Evolutionary conservation across 1,284 basidiomycete species (phyloP).

Genomic region (Microbotryum violaceum): DNA sequence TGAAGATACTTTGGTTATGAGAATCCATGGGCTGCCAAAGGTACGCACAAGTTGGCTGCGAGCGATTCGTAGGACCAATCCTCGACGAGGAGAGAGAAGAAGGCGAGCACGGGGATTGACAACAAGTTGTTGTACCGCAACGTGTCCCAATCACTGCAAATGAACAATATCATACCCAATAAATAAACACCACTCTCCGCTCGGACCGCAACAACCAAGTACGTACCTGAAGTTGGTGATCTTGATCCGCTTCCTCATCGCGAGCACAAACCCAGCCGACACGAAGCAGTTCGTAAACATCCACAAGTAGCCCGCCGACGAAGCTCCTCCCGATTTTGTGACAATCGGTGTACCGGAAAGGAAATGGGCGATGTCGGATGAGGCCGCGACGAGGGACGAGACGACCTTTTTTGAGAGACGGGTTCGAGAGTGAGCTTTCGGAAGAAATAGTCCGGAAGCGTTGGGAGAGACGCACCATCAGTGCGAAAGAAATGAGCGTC

Average conservation of each 20-base stretch:
- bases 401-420: slow-evolving; percentile 54
- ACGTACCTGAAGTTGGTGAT: slow-evolving; percentile 75
- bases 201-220: neutral
- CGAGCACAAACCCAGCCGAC: slow-evolving; percentile 73
- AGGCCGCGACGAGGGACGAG: slow-evolving; percentile 93
- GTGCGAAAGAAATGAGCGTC: slow-evolving; percentile 77
- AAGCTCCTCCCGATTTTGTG: slow-evolving; percentile 32
- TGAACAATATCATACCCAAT: neutral
- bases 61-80: slow-evolving; percentile 82
- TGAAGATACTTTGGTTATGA: slow-evolving; percentile 38
- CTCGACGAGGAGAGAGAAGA: slow-evolving; percentile 79
- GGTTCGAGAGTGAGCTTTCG: neutral
- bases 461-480: slow-evolving; percentile 56
- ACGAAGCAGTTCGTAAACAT: slow-evolving; percentile 88
- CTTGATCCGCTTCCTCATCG: slow-evolving; percentile 98
- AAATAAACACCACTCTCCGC: neutral
- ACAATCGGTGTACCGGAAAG: slow-evolving; percentile 33
- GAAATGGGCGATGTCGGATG: slow-evolving; percentile 66
- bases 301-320: slow-evolving; percentile 66
- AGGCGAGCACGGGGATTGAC: slow-evolving; percentile 73
- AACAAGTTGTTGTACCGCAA: slow-evolving; percentile 99
- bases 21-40: neutral
- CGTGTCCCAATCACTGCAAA: slow-evolving; percentile 56
- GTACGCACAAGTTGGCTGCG: slow-evolving; percentile 67
- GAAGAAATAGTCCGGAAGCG: neutral